A percentile compares a stretch with the other conserved stretches of the same genome.
Evolutionary conservation across 1,284 basidiomycete species (phyloP).

Genomic region (Laetiporus sulphureus): DNA sequence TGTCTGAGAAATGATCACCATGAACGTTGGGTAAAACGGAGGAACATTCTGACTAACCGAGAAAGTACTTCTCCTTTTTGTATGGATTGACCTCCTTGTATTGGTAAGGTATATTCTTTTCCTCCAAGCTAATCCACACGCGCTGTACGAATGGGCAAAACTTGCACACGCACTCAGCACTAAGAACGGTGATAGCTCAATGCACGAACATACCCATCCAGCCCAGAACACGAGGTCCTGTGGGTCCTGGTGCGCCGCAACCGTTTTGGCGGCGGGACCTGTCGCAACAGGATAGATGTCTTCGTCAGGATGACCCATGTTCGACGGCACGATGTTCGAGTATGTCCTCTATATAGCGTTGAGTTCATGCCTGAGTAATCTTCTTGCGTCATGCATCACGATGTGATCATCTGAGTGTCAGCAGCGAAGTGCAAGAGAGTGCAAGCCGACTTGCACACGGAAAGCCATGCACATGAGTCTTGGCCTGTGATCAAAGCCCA

Average conservation of each 20-base stretch:
- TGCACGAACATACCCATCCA: slow-evolving; percentile 43
- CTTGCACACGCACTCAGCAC: slow-evolving; percentile 21
- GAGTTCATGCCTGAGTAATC: too few species aligned
- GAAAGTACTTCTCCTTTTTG: slow-evolving; percentile 58
- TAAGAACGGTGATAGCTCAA: neutral
- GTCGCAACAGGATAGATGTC: slow-evolving; percentile 52
- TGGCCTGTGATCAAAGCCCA: too few species aligned
- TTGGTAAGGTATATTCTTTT: slow-evolving; percentile 56
- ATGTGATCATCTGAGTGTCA: too few species aligned
- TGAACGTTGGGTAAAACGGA: neutral
- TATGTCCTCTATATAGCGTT: too few species aligned
- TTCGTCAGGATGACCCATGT: slow-evolving; percentile 41
- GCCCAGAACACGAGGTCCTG: slow-evolving; percentile 55
- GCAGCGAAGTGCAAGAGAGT: too few species aligned
- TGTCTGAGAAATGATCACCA: slow-evolving; percentile 36
- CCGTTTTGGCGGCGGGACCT: slow-evolving; percentile 46
- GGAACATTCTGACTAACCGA: slow-evolving; percentile 28
- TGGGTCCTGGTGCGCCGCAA: slow-evolving; percentile 38
- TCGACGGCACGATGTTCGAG: too few species aligned
- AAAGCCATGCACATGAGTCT: too few species aligned
- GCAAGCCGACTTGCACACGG: too few species aligned
- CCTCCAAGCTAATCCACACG: slow-evolving; percentile 65
- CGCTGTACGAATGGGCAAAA: slow-evolving; percentile 68
- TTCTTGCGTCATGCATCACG: too few species aligned
- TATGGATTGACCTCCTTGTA: slow-evolving; percentile 67